Percentiles rank a stretch among this genome's conserved stretches.
Conservation (phyloP, 2,329 filamentous ascomycete species). For the Alternaria postmessia region DNA sequence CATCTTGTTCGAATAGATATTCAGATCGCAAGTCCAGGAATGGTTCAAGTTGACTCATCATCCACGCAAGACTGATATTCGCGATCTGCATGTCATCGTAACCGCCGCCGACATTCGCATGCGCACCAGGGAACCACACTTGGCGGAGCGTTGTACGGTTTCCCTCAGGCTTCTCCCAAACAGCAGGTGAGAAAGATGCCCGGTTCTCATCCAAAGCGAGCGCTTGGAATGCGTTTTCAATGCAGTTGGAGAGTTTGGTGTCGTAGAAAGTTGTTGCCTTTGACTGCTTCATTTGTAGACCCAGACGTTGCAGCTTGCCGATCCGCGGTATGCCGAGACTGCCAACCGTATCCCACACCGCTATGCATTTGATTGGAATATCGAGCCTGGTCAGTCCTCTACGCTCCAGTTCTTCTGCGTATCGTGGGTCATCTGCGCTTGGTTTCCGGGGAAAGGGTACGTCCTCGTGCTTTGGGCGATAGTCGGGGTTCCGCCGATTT, state of each 20-base stretch:
- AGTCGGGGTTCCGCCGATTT: slow-evolving; percentile 54
- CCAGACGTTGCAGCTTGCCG: slow-evolving; percentile 48
- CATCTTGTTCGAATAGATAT: slow-evolving; percentile 58
- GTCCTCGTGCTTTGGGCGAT: slow-evolving; percentile 56
- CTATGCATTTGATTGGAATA: slow-evolving; percentile 55
- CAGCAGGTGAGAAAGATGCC: slow-evolving; percentile 59
- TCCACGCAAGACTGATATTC: slow-evolving; percentile 65
- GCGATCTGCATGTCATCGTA: slow-evolving; percentile 56
- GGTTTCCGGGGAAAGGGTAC: slow-evolving; percentile 59
- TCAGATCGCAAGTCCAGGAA: slow-evolving; percentile 59
- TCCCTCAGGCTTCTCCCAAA: slow-evolving; percentile 60
- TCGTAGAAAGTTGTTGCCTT: slow-evolving; percentile 58
- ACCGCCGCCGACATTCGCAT: slow-evolving; percentile 62
- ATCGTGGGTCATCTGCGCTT: slow-evolving; percentile 53
- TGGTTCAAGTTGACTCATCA: slow-evolving; percentile 62
- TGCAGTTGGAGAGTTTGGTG: slow-evolving; percentile 52
- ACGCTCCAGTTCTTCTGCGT: slow-evolving; percentile 53
- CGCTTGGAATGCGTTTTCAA: slow-evolving; percentile 65
- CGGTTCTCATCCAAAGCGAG: slow-evolving; percentile 64
- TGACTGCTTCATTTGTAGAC: slow-evolving; percentile 47
- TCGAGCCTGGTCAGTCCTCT: slow-evolving; percentile 45
- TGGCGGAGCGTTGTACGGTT: slow-evolving; percentile 59
- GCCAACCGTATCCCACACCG: slow-evolving; percentile 61
- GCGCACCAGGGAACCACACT: slow-evolving; percentile 65
- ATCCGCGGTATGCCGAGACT: slow-evolving; percentile 58